phyloP scores from a whole-genome alignment of 2,329 filamentous ascomycete genomes.

The Aspergillus fijiensis region DNA sequence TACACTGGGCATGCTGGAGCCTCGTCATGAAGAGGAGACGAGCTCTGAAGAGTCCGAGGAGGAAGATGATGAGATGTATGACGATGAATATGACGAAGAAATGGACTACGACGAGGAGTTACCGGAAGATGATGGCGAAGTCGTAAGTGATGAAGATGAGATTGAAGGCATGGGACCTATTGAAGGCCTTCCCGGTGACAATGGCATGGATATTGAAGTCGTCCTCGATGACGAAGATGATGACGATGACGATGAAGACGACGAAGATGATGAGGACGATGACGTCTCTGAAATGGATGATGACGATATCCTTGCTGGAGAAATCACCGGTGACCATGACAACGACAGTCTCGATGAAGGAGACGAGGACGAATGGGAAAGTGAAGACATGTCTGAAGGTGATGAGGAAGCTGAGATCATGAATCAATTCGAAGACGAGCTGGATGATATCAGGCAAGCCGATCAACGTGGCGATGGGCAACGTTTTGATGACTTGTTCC shows the following conservation, averaged over 20 bases:
- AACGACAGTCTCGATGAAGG: slow-evolving; percentile 50
- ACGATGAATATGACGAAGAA: slow-evolving; percentile 82
- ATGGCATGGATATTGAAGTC: slow-evolving; percentile 75
- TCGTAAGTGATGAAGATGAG: slow-evolving; percentile 85
- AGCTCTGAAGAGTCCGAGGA: slow-evolving; percentile 67
- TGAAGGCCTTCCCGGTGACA: slow-evolving; percentile 62
- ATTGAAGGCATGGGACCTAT: slow-evolving; percentile 75
- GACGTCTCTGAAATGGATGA: slow-evolving; percentile 62
- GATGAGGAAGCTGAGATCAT: slow-evolving; percentile 48
- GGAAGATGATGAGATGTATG: slow-evolving; percentile 90
- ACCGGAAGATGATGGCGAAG: slow-evolving; percentile 75
- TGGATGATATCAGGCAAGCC: slow-evolving; percentile 42
- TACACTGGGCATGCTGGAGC: slow-evolving; percentile 89
- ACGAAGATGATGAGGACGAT: slow-evolving; percentile 59
- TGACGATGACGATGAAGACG: slow-evolving; percentile 63
- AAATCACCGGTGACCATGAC: slow-evolving; percentile 57
- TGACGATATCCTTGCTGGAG: slow-evolving; percentile 52
- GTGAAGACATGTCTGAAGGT: slow-evolving; percentile 49
- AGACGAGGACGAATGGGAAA: slow-evolving; percentile 52
- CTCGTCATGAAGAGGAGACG: slow-evolving; percentile 75
- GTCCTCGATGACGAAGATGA: slow-evolving; percentile 76
- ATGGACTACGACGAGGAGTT: slow-evolving; percentile 90
- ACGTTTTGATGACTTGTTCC: slow-evolving; percentile 48
- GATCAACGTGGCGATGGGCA: slow-evolving; percentile 44
- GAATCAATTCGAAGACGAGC: slow-evolving; percentile 44